Base-by-base conservation (phyloP, 345 rosid species). In the Psidium friedrichsthalianum region DNA sequence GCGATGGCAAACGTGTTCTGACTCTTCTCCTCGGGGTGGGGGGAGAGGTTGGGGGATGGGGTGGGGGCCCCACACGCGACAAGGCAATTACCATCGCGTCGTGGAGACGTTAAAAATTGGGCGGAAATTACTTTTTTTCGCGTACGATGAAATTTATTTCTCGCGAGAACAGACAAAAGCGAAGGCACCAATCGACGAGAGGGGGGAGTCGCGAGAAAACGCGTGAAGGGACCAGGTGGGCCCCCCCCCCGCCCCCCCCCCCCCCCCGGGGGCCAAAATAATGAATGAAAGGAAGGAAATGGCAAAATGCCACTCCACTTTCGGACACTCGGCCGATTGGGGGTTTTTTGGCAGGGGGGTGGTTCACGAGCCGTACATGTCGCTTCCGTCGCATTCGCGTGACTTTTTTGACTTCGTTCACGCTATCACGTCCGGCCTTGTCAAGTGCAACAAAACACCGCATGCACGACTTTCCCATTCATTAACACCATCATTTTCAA, bases 291-390 rank as follows among this genome's bases (percentile, higher is more conserved):
- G 56, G 21, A 6, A n/a, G 69, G 32, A 58, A 58, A n/a, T n/a
- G n/a, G n/a, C n/a, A n/a, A n/a, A n/a, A 58, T 29, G 64, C 49
- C 49, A 7, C 42, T 40, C 69, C 69, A n/a, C 69, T n/a, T 58
- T n/a, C 69, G 69, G 69, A n/a, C 69, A 25, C 69, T n/a, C 29
- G 29, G 27, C 61, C 6, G 36, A 3, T 3, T 36, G 36, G 36
- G n/a, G 36, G 10, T 44, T 3, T 44, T 4, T 4, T 4, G 47
- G 9, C 27, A 32, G 0, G 3, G 8, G 2, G 5, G 40, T 1
- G 15, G 74, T 61, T 61, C 78, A 69, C 78, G 78, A 69, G 78
- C 8, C 47, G 78, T 16, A 36, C 78, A 21, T 69, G 78, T 32
- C 78, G 78, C 20, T 69, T 69, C 44, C 47, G 78, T 36, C 36